Conservation (phyloP, 208 protist species). For the Trypanosoma vivax region DNA sequence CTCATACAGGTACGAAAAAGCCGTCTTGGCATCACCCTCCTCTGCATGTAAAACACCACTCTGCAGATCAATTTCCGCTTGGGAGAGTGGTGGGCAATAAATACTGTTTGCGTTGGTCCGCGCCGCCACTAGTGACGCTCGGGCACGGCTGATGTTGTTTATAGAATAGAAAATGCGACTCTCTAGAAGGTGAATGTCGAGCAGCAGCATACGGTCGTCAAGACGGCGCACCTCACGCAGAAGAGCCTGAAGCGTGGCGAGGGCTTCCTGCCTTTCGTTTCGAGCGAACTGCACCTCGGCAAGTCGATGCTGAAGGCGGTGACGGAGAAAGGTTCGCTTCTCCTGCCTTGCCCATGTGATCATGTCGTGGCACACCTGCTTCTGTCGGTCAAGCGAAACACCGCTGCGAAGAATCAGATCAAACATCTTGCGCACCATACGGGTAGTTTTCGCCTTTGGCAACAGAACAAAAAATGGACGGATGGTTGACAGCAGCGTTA, state of each 20-base stretch:
- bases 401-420: constrained; percentile 75
- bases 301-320: constrained; percentile 93
- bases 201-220: constrained; percentile 97
- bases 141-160: constrained; percentile 90
- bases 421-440: constrained; percentile 88
- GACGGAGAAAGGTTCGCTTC: constrained; percentile 95
- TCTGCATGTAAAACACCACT: constrained; percentile 95
- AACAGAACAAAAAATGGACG: constrained; percentile 75
- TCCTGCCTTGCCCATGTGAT: constrained; percentile 94
- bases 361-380: constrained; percentile 89
- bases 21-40: constrained; percentile 98
- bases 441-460: constrained; percentile 89
- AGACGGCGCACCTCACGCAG: constrained; percentile 94
- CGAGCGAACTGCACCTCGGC: constrained; percentile 89
- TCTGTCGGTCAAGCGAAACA: constrained; percentile 73
- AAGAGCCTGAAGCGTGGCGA: constrained; percentile 73
- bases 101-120: constrained; percentile 97
- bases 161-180: constrained; percentile 93
- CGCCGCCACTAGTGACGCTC: constrained; percentile 93
- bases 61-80: constrained; percentile 97
- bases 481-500: constrained; percentile 53
- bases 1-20: constrained; percentile 99
- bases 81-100: constrained; percentile 97
- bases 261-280: constrained; percentile 73
- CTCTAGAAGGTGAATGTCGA: constrained; percentile 98